Evolutionary conservation across 495 filamentous ascomycete genomes (phyloP), one percentile per base, ranked within the genome.

Genomic region (Ramalina peruviana): DNA sequence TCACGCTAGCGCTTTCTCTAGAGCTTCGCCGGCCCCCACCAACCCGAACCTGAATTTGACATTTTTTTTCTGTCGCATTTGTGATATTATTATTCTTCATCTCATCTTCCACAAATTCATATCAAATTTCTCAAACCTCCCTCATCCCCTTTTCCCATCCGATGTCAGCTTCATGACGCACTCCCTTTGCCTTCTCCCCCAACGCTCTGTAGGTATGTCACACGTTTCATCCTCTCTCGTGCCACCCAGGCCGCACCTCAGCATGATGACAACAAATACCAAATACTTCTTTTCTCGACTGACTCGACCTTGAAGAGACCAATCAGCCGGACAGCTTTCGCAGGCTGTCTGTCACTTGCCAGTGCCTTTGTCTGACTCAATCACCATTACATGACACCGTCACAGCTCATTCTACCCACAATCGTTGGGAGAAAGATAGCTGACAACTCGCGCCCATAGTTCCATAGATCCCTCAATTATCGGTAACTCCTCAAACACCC

Each of bases 301-400:
- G 84, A 95, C 72, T 92, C 88, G 88, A 80, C 86, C 82, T 81
- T 95, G 88, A 90, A 81, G 86, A 86, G 70, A 72, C 56, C 69
- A 69, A 67, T 72, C 73, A 74, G 63, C 78, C 77, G 80, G 83
- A 78, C 72, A 67, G 69, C 72, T 72, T 72, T 78, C 76, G 70
- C 75, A 70, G 75, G 73, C 73, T 69, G 75, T 80, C 83, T 90
- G 87, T 78, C 93, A 92, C 88, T 94, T 88, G 88, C 88, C 88
- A 94, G 88, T 93, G 92, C 75, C 78, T 65, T 83, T 86, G 85
- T 92, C 88, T 94, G 88, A 90, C 65, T 58, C 40, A 33, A 16
- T 9, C 19, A 10, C 10, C 30, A 6, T 6, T 33, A 33, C 30
- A 33, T 33, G 30, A 33, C 12, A 33, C 9, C 2, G 12, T 33